Percentiles rank a stretch among this genome's conserved stretches.
Evolutionary conservation across 208 protist genomes (phyloP).

Genomic region (Leptomonas seymouri): DNA sequence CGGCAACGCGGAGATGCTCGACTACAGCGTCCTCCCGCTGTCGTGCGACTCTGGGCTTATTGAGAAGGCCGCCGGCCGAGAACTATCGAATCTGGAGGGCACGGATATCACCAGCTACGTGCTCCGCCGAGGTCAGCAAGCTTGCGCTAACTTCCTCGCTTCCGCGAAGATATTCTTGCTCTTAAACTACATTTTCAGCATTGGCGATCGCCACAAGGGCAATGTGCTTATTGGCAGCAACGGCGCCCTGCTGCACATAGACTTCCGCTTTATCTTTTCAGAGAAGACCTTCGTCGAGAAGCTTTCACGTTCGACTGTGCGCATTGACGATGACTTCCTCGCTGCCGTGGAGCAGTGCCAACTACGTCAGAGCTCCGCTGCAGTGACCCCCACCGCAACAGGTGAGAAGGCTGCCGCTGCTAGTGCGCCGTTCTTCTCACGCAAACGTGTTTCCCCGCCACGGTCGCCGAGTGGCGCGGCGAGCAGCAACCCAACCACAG

Average conservation of each 20-base stretch:
- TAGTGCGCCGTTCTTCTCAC: not conserved
- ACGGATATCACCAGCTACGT: constrained; percentile 45
- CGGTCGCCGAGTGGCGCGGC: not conserved
- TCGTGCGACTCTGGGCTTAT: constrained; percentile 64
- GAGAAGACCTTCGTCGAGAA: constrained; percentile 65
- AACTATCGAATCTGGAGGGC: constrained; percentile 40
- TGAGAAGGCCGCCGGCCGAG: constrained; percentile 62
- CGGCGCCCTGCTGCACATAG: constrained; percentile 83
- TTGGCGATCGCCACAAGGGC: constrained; percentile 81
- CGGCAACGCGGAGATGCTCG: constrained; percentile 47
- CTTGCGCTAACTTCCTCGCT: constrained; percentile 53
- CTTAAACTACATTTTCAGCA: constrained; percentile 85
- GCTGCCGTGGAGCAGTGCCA: constrained; percentile 39
- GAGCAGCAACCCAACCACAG: not conserved
- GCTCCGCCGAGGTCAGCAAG: constrained; percentile 18
- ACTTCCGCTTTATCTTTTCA: constrained; percentile 78
- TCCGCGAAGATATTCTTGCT: constrained; percentile 87
- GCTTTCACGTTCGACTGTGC: constrained; percentile 42
- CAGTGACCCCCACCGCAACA: not conserved
- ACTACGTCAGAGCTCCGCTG: constrained; percentile 10
- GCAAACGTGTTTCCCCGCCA: not conserved
- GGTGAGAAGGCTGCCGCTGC: not conserved
- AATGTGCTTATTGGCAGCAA: constrained; percentile 80
- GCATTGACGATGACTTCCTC: constrained; percentile 52
- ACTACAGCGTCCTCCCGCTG: constrained; percentile 76